These are phyloP conservation scores for Psilocybe cubensis DNA, from an alignment of 768 basidiomycete genomes.

Conservation along the genomic window DNA sequence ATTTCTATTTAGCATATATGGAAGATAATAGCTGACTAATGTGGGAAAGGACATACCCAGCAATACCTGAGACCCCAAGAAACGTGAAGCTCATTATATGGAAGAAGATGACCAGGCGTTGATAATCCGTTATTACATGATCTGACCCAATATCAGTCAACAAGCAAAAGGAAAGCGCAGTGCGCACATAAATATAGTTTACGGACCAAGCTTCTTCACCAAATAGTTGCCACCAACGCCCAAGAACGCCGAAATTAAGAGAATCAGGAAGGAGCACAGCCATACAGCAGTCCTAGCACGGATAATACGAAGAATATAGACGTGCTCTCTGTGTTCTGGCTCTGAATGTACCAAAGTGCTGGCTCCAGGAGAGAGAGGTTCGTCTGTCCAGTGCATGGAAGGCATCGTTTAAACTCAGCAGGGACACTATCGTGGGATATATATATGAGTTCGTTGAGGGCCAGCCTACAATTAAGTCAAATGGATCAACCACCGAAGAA, in stretches of 20 bases:
- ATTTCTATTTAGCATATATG: background rate
- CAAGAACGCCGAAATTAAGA: conserved; percentile 8
- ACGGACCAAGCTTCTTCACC: conserved; percentile 14
- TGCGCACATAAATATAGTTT: background rate
- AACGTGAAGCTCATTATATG: conserved; percentile 21
- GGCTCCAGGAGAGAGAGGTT: conserved; percentile 3
- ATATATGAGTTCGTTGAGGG: no score
- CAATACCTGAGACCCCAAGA: conserved; percentile 15
- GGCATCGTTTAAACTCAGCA: background rate
- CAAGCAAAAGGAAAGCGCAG: background rate
- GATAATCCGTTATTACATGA: conserved; percentile 17
- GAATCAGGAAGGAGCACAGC: conserved; percentile 7
- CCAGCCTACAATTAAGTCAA: background rate
- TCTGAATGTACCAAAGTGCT: background rate
- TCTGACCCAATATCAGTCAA: conserved; percentile 5
- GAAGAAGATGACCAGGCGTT: conserved; percentile 22
- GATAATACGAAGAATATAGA: conserved; percentile 14
- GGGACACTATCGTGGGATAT: background rate
- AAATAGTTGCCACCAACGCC: conserved; percentile 9
- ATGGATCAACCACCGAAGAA: background rate
- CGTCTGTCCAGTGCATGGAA: background rate
- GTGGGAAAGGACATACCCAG: conserved; percentile 23
- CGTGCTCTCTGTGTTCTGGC: background rate
- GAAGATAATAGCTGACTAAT: background rate
- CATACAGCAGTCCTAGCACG: conserved; percentile 16